Evolutionary conservation across 441 rosid species (phyloP).

Genomic region (Erysimum pusillum): DNA sequence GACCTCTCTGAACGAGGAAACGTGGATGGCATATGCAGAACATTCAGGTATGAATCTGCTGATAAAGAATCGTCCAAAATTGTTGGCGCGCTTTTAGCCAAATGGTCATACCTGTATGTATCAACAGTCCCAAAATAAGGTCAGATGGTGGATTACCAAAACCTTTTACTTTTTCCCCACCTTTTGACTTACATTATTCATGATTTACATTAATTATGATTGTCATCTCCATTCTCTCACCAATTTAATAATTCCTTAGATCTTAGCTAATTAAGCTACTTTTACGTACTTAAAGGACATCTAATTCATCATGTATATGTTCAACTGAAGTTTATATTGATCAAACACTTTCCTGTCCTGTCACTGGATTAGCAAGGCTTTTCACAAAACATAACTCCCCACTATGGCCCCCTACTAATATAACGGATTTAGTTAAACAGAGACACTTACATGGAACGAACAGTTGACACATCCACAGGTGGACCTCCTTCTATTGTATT

Average conservation of each 20-base stretch:
- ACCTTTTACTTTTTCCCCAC: neutral
- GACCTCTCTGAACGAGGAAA: constrained; percentile 97
- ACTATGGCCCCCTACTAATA: constrained; percentile 11
- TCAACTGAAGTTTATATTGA: constrained; percentile 35
- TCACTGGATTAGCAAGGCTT: constrained; percentile 19
- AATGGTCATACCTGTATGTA: constrained; percentile 87
- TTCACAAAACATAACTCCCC: neutral
- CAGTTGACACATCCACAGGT: constrained; percentile 92
- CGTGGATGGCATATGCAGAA: constrained; percentile 96
- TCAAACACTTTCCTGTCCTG: constrained; percentile 14
- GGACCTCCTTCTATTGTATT: constrained; percentile 98
- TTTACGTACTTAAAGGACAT: constrained; percentile 21
- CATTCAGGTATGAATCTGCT: constrained; percentile 98
- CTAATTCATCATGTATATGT: constrained; percentile 17
- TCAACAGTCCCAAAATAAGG: constrained; percentile 30
- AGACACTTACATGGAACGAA: constrained; percentile 89
- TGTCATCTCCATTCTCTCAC: constrained; percentile 3
- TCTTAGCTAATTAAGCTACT: constrained; percentile 17
- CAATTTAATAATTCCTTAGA: constrained; percentile 7
- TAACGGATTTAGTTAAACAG: constrained; percentile 7
- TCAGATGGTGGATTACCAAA: constrained; percentile 33
- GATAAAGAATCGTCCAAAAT: constrained; percentile 99
- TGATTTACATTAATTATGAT: neutral
- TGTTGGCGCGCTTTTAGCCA: constrained; percentile 98
- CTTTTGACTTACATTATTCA: constrained; percentile 2